Percentiles rank a stretch among this genome's conserved stretches.
Evolutionary conservation across 1,284 basidiomycete species (phyloP).

Genomic region (Ganoderma sinense): DNA sequence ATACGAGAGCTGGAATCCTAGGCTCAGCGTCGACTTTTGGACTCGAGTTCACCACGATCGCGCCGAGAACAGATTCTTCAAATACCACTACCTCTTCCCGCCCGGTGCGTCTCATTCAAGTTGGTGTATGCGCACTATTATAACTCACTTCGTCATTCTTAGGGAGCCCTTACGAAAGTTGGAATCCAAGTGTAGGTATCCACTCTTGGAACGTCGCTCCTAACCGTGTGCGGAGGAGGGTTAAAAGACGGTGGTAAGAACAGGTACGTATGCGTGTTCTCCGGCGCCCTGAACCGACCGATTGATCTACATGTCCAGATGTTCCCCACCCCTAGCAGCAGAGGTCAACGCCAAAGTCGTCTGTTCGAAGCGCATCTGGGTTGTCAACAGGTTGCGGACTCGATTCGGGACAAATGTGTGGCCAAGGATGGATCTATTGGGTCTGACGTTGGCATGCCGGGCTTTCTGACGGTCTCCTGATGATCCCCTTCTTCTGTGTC

Average conservation of each 20-base stretch:
- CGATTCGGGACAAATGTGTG: too few species aligned
- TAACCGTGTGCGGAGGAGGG: not conserved
- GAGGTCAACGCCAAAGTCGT: too few species aligned
- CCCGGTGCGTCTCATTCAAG: not conserved
- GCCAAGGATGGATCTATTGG: too few species aligned
- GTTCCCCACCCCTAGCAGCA: too few species aligned
- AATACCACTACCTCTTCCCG: not conserved
- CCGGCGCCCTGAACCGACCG: too few species aligned
- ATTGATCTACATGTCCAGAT: too few species aligned
- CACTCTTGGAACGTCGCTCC: not conserved
- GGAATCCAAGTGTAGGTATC: not conserved
- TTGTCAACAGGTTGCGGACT: too few species aligned
- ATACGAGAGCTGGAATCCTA: not conserved
- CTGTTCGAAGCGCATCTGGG: too few species aligned
- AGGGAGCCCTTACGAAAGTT: not conserved
- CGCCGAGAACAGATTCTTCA: not conserved
- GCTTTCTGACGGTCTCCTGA: too few species aligned
- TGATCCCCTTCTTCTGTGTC: too few species aligned
- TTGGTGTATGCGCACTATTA: not conserved
- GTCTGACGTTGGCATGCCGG: too few species aligned
- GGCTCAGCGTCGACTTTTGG: not conserved
- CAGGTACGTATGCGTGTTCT: not conserved
- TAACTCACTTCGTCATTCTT: not conserved
- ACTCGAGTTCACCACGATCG: not conserved
- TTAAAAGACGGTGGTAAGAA: not conserved